These are phyloP conservation scores for Sphagnum contortum DNA, from an alignment of 225 moss, liverwort and hornwort species.

Conservation along the genomic window DNA sequence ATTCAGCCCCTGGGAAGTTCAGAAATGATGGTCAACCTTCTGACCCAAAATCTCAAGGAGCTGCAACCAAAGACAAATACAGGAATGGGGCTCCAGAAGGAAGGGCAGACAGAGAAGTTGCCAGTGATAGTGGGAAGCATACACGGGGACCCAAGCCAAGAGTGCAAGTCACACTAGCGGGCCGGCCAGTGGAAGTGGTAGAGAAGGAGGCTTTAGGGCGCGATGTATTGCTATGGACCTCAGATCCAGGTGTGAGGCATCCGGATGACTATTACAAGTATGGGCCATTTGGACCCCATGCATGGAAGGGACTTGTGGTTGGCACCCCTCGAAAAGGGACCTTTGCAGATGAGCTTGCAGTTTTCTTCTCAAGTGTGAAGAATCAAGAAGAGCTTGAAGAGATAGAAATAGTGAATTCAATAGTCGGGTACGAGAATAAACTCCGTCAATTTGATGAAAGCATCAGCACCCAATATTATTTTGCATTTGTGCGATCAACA, in stretches of 20 bases:
- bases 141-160: constrained; percentile 40
- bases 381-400: constrained; percentile 63
- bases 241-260: constrained; percentile 44
- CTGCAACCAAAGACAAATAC: constrained; percentile 2
- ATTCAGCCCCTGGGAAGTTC: constrained; percentile 7
- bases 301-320: constrained; percentile 63
- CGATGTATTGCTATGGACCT: constrained; percentile 34
- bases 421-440: constrained; percentile 45
- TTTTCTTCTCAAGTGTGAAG: constrained; percentile 55
- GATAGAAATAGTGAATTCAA: constrained; percentile 43
- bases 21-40: constrained; percentile 9
- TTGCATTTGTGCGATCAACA: constrained; percentile 55
- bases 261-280: constrained; percentile 87
- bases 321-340: constrained; percentile 45
- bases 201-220: constrained; percentile 14
- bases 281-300: constrained; percentile 84
- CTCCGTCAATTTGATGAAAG: constrained; percentile 36
- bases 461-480: constrained; percentile 55
- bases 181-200: constrained; percentile 36
- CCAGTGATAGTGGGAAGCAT: constrained; percentile 14
- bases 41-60: constrained; percentile 7
- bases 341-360: constrained; percentile 38
- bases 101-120: no score
- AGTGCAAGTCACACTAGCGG: constrained; percentile 36
- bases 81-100: background rate